Conservation (phyloP, 306 rosid genomes). For the Vigna nakashimae region DNA sequence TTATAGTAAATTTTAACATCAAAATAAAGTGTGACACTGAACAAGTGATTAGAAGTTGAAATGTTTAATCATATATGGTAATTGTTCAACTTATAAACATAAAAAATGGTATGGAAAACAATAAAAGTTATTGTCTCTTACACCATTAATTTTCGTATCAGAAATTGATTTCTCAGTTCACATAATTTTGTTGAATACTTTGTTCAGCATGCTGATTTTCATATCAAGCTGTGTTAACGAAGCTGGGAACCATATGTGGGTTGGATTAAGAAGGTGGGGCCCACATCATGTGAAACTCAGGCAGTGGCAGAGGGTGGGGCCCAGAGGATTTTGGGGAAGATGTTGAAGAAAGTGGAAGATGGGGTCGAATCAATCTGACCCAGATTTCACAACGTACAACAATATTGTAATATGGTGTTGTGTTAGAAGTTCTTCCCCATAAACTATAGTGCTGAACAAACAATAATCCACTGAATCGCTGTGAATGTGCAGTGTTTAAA, state of each 20-base stretch:
- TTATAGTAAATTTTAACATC: no score
- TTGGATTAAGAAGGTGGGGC: constrained; percentile 13
- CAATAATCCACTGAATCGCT: constrained; percentile 25
- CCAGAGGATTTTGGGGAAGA: constrained; percentile 44
- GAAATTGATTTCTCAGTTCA: not conserved
- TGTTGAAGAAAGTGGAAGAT: constrained; percentile 6
- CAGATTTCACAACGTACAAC: constrained; percentile 36
- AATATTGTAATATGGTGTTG: not conserved
- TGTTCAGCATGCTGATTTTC: not conserved
- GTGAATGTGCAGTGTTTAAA: constrained; percentile 28
- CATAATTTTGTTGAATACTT: not conserved
- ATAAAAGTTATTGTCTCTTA: no score
- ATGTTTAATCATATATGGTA: no score
- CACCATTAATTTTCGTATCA: no score
- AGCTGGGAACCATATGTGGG: not conserved
- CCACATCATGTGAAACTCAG: constrained; percentile 52
- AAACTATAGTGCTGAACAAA: not conserved
- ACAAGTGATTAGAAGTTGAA: no score
- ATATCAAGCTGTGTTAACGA: no score
- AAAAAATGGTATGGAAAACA: no score
- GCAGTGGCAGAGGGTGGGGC: constrained; percentile 37
- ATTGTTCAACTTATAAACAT: no score
- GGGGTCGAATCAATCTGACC: constrained; percentile 25
- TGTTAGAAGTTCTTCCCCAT: not conserved
- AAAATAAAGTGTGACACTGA: no score